Percentiles rank a stretch among this genome's conserved stretches.
Evolutionary conservation across 23 red algal genomes (phyloP).

Genomic region (Agarophyton chilense): DNA sequence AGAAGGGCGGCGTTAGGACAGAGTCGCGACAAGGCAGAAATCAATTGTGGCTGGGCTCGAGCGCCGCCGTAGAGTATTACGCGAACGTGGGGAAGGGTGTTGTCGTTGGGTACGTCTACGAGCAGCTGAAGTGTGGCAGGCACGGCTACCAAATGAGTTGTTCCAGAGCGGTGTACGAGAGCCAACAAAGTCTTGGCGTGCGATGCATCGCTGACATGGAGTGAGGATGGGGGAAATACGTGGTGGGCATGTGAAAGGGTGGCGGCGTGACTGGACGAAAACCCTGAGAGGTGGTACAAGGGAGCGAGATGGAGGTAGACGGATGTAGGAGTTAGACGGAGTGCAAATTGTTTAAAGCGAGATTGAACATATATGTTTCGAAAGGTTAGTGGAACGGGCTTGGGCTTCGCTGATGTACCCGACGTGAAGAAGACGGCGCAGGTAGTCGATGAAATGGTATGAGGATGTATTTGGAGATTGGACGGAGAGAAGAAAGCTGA

Average conservation of each 20-base stretch:
- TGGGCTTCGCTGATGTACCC: constrained; percentile 60
- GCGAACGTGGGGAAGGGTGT: not conserved
- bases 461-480: too few species aligned
- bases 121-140: constrained; percentile 63
- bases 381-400: constrained; percentile 50
- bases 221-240: constrained; percentile 27
- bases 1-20: constrained; percentile 57
- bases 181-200: not conserved
- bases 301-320: constrained; percentile 76
- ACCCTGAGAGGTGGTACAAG: constrained; percentile 67
- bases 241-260: constrained; percentile 13
- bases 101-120: not conserved
- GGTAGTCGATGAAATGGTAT: not conserved
- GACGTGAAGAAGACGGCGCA: constrained; percentile 76
- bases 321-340: constrained; percentile 22
- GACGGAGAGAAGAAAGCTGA: not conserved
- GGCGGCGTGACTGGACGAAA: constrained; percentile 52
- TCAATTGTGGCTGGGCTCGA: not conserved
- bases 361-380: constrained; percentile 46
- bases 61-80: constrained; percentile 65
- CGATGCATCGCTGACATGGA: not conserved
- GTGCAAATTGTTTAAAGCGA: constrained; percentile 12
- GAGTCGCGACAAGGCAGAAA: not conserved
- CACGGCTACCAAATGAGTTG: constrained; percentile 65
- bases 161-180: not conserved